phyloP scores from a whole-genome alignment of 768 basidiomycete genomes.

The Hygrophoropsis aurantiaca region DNA sequence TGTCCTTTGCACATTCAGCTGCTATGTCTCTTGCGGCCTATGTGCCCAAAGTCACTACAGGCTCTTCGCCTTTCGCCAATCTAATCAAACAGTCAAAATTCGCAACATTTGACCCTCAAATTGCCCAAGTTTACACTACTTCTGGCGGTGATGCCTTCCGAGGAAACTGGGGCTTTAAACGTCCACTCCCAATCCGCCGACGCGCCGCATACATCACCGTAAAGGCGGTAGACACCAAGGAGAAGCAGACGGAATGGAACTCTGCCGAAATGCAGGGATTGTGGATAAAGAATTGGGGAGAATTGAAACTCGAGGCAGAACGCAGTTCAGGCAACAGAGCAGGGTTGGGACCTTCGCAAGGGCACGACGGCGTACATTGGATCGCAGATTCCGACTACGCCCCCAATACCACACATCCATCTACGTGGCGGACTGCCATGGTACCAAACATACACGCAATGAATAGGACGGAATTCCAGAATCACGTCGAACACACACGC shows the following conservation, averaged over 20 bases:
- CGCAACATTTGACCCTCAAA: constrained; percentile 71
- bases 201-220: constrained; percentile 66
- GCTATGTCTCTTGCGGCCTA: constrained; percentile 16
- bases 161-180: constrained; percentile 86
- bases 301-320: constrained; percentile 37
- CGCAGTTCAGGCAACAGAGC: constrained; percentile 40
- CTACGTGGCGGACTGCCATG: constrained; percentile 25
- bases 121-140: constrained; percentile 77
- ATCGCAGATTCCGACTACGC: constrained; percentile 26
- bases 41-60: constrained; percentile 16
- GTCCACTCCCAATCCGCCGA: constrained; percentile 68
- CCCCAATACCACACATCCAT: constrained; percentile 13
- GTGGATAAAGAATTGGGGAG: constrained; percentile 67
- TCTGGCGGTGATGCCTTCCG: constrained; percentile 68
- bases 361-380: constrained; percentile 4
- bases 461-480: constrained; percentile 54
- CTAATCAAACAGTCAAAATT: constrained; percentile 83
- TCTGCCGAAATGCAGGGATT: constrained; percentile 63
- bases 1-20: not conserved
- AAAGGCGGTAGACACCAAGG: constrained; percentile 64
- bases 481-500: constrained; percentile 61
- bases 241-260: constrained; percentile 79
- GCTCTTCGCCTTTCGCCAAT: constrained; percentile 70
- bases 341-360: constrained; percentile 42
- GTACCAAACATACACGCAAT: constrained; percentile 61